Base-by-base conservation (phyloP, 108 stramenopile species). In the Skeletonema potamos region DNA sequence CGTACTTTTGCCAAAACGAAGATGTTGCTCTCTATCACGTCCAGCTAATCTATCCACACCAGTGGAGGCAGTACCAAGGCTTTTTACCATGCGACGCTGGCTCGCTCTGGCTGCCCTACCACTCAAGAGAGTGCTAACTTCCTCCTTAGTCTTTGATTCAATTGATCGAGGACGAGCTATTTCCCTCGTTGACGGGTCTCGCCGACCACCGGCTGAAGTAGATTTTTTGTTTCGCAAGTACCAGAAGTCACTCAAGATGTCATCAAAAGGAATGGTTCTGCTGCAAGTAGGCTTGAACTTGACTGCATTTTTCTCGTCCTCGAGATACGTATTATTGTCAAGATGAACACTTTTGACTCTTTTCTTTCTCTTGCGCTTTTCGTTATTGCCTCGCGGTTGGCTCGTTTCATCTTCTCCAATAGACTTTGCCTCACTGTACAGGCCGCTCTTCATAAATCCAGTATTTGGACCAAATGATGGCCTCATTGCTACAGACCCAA, bases 11-110 rank as follows among this genome's bases (percentile, higher is more conserved):
- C 79, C 90, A 62, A 94, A 92, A 10, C 90, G 78, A 43, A 92
- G 73, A 20, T 81, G 74, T 4, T 80, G 74, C 72, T 92, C 91
- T 29, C 70, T 61, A 54, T 81, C 74, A 11, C 88, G 82, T 51
- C 89, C 86, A 51, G 89, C 82, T 33, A 92, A 62, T 58, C 82
- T 68, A 58, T 89, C 85, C 60, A 89, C 57, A 20, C 17, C 62
- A 13, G 77, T 62, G 0, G 61, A 64, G 15, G 66, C 43, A 54
- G 48, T 55, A 9, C 86, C 88, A n/a, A 92, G 41, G 60, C 79
- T 83, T 61, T 84, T 85, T 29, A 92, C 9, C 30, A 92, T 72
- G 6, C 89, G 79, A 26, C 91, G 89, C 76, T 89, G 89, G 51
- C 77, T 87, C 0, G 89, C 91, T 48, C 91, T 64, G 13, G 85